Base-by-base conservation (phyloP, 345 rosid genomes). In the Nephelium lappaceum region DNA sequence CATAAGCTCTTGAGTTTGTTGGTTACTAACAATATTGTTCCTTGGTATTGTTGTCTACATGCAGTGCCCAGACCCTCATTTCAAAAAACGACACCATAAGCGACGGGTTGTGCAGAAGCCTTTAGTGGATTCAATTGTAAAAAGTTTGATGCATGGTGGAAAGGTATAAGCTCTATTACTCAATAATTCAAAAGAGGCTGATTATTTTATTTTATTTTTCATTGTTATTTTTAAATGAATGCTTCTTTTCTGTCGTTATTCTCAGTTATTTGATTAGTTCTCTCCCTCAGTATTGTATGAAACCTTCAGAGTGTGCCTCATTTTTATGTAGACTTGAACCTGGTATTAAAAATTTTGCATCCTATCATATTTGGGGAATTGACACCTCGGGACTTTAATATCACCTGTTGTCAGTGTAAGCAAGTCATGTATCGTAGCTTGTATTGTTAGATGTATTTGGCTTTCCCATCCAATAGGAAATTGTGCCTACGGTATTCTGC, bases 11-110 rank as follows among this genome's bases (percentile, higher is more conserved):
- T 31, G 36, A 2, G 36, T 31, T 31, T 31, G 3, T 31, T 31
- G 36, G 36, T 31, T 31, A 31, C 51, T 27, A 42, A 73, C 71
- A 25, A 70, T 72, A 14, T 47, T 14, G 5, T 73, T 58, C 11
- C 42, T 36, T 7, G 21, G 3, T 4, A 23, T 64, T 25, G 25
- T 65, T 47, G 60, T 63, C 23, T 81, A 9, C 77, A 66, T 85
- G 86, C 87, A 95, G 99, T 95, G 98, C 69, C 98, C 97, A 6
- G 98, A 95, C 80, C 99, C 99, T 67, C 97, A 95, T 88, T 93
- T 93, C 91, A 95, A 95, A 92, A 93, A 89, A 86, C 88, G 89
- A 77, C 95, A 95, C 86, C 97, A 84, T 14, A 93, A 95, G 90
- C 88, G 98, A 89, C 90, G 99, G 81, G 96, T 95, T 67, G 84